Percentiles rank a stretch among this genome's conserved stretches.
Conservation (phyloP, 1,139 yeast species). For the Suhomyces terraborum region DNA sequence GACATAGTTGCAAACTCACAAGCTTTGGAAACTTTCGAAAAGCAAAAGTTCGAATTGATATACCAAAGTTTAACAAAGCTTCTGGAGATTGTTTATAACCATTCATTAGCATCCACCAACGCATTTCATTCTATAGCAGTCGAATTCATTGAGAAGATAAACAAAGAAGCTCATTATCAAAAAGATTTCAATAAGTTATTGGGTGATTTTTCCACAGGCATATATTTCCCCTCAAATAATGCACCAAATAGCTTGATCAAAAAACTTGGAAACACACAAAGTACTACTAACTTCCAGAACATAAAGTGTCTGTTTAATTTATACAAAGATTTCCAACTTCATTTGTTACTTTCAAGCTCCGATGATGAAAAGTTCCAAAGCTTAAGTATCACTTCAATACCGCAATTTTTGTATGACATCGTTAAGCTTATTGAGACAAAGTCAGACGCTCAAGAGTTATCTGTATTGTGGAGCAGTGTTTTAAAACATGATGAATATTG, state of each 20-base stretch:
- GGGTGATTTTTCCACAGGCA: conserved; percentile 38
- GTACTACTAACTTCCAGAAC: conserved; percentile 42
- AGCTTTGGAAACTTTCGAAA: conserved; percentile 41
- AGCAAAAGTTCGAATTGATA: conserved; percentile 35
- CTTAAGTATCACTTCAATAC: conserved; percentile 36
- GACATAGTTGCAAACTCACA: conserved; percentile 28
- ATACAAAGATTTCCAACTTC: conserved; percentile 47
- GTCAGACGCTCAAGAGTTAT: conserved; percentile 6
- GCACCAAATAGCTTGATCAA: conserved; percentile 30
- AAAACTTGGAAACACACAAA: conserved; percentile 29
- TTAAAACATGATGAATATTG: conserved; percentile 38
- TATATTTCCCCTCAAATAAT: conserved; percentile 40
- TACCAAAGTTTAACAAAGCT: conserved; percentile 39
- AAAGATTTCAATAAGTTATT: conserved; percentile 33
- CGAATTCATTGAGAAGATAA: conserved; percentile 27
- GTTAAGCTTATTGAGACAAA: conserved; percentile 26
- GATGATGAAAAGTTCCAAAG: conserved; percentile 18
- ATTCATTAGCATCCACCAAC: conserved; percentile 30
- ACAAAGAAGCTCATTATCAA: conserved; percentile 30
- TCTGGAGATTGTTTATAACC: conserved; percentile 38
- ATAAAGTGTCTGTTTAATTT: conserved; percentile 42
- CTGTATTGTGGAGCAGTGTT: conserved; percentile 34
- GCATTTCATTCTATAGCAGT: conserved; percentile 32
- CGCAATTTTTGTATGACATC: conserved; percentile 33
- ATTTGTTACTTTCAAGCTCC: conserved; percentile 26